Percentiles rank a stretch among this genome's conserved stretches.
These are phyloP conservation scores for Chrysosporium queenslandicum DNA, from an alignment of 2,329 filamentous ascomycete species.

Conservation along the genomic window DNA sequence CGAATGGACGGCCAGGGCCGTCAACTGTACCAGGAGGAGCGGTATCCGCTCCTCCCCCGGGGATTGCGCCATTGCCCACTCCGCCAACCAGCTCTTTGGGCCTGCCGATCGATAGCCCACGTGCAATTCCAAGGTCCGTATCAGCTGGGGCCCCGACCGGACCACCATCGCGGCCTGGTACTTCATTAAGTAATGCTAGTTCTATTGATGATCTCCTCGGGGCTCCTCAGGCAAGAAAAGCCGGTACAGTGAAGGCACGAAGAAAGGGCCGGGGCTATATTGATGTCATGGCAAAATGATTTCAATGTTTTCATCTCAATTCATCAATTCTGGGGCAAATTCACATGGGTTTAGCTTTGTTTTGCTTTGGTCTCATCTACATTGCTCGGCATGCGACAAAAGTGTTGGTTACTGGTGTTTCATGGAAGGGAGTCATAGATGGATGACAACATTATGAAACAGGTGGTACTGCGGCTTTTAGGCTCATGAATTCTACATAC, in stretches of 20 bases:
- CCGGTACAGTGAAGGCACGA: constrained; percentile 52
- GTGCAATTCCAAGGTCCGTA: constrained; percentile 27
- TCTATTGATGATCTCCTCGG: constrained; percentile 89
- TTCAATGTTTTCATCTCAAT: neutral
- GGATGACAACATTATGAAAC: too few relatives aligned
- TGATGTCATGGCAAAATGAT: constrained; percentile 77
- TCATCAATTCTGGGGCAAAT: constrained; percentile 3
- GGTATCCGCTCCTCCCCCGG: constrained; percentile 10
- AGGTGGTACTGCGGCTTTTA: too few relatives aligned
- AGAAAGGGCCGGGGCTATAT: constrained; percentile 85
- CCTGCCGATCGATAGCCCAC: constrained; percentile 26
- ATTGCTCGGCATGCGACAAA: neutral
- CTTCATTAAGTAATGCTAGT: constrained; percentile 81
- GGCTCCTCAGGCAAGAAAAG: constrained; percentile 59
- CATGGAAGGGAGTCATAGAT: neutral
- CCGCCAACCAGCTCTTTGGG: constrained; percentile 20
- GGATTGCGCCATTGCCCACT: constrained; percentile 15
- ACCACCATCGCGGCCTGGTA: constrained; percentile 60
- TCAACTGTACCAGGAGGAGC: constrained; percentile 5
- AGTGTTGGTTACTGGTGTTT: neutral
- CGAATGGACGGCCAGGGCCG: constrained; percentile 6
- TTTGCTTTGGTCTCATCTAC: constrained; percentile 2
- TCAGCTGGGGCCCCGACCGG: constrained; percentile 30
- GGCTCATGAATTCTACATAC: neutral
- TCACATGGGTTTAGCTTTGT: neutral